phyloP scores from a whole-genome alignment of 495 filamentous ascomycete genomes.

The Lophiotrema nucula region DNA sequence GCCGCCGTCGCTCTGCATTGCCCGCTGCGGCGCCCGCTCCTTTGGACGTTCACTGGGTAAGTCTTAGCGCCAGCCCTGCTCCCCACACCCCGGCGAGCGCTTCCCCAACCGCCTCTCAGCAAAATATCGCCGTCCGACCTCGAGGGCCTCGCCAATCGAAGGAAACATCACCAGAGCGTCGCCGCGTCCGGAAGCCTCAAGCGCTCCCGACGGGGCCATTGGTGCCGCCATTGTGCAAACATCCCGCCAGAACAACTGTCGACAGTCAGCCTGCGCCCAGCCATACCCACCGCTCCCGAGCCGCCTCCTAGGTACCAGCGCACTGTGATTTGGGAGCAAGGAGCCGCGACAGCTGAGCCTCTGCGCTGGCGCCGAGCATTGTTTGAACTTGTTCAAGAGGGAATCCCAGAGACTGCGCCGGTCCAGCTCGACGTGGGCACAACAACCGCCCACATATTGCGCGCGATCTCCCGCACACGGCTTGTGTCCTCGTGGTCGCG shows the following conservation, averaged over 20 bases:
- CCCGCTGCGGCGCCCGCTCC: conserved; percentile 6
- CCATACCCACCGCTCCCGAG: conserved; percentile 2
- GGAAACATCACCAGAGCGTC: background rate
- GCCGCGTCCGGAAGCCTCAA: conserved; percentile 25
- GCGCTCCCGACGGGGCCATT: conserved; percentile 28
- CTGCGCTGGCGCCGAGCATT: conserved; percentile 21
- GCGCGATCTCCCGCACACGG: background rate
- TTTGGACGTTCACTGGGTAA: conserved; percentile 31
- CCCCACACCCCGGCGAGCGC: conserved; percentile 26
- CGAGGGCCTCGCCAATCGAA: conserved; percentile 14
- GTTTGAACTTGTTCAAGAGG: too few species aligned
- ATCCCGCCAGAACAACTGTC: conserved; percentile 21
- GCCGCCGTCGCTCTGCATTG: background rate
- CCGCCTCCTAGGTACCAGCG: conserved; percentile 23
- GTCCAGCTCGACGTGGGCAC: too few species aligned
- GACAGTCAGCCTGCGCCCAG: background rate
- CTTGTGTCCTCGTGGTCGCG: background rate
- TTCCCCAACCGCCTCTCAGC: conserved; percentile 30
- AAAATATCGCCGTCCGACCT: conserved; percentile 20
- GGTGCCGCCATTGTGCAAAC: conserved; percentile 18
- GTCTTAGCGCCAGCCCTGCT: conserved; percentile 32
- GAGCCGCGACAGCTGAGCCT: conserved; percentile 2
- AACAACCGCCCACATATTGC: background rate
- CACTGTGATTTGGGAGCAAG: conserved; percentile 15
- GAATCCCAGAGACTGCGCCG: too few species aligned